Percentiles rank a stretch among this genome's conserved stretches.
Evolutionary conservation across 805 yeast genomes (phyloP).

Genomic region (Sungouiella blattae): DNA sequence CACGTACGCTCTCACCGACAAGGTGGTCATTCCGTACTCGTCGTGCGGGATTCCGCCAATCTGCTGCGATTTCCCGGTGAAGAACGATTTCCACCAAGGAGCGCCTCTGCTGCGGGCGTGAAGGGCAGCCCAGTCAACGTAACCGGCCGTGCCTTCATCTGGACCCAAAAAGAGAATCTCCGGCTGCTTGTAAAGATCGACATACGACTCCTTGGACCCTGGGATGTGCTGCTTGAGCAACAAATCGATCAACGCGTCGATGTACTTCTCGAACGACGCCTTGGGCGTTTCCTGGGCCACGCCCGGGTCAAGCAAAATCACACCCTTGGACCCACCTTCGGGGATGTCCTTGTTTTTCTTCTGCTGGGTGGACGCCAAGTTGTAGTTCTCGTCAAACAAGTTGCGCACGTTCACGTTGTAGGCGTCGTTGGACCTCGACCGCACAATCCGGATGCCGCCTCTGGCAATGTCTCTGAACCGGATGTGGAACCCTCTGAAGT

Average conservation of each 20-base stretch:
- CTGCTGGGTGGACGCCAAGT: slow-evolving; percentile 94
- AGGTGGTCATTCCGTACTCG: slow-evolving; percentile 95
- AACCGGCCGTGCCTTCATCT: slow-evolving; percentile 97
- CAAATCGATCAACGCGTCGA: slow-evolving; percentile 86
- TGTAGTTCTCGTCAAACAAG: slow-evolving; percentile 93
- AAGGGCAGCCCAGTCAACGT: slow-evolving; percentile 95
- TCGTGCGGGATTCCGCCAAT: slow-evolving; percentile 99
- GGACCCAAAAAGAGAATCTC: slow-evolving; percentile 97
- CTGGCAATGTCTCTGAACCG: slow-evolving; percentile 96
- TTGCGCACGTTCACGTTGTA: slow-evolving; percentile 81
- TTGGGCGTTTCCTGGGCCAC: slow-evolving; percentile 74
- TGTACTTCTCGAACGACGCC: slow-evolving; percentile 86
- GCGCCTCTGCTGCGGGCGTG: slow-evolving; percentile 93
- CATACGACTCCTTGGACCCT: slow-evolving; percentile 76
- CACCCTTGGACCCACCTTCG: slow-evolving; percentile 99
- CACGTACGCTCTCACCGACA: slow-evolving; percentile 89
- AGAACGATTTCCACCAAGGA: slow-evolving; percentile 97
- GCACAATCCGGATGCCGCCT: slow-evolving; percentile 96
- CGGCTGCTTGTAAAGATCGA: slow-evolving; percentile 76
- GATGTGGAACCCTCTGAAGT: slow-evolving; percentile 95
- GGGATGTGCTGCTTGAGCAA: slow-evolving; percentile 67
- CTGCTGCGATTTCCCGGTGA: slow-evolving; percentile 90
- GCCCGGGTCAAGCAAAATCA: slow-evolving; percentile 77
- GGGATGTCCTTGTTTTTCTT: slow-evolving; percentile 97
- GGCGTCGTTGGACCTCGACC: slow-evolving; percentile 80